phyloP scores from a whole-genome alignment of 2,329 filamentous ascomycete genomes.

The Verticillium longisporum region DNA sequence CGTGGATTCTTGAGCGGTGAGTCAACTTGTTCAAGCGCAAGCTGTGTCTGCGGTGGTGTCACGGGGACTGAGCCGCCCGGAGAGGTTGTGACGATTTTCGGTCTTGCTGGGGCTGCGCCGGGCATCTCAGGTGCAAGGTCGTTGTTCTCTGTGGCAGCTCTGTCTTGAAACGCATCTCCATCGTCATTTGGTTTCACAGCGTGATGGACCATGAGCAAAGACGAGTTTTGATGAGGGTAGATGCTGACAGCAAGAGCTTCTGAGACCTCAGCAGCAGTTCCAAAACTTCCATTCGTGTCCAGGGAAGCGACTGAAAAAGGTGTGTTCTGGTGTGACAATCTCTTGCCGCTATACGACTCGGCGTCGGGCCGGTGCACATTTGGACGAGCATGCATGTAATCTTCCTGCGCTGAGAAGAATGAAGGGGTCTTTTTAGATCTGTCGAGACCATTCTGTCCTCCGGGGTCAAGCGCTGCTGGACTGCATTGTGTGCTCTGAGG shows the following conservation, averaged over 20 bases:
- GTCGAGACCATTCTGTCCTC: conserved; percentile 16
- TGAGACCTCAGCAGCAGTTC: conserved; percentile 55
- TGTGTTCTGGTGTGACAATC: conserved; percentile 49
- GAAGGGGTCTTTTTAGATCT: conserved; percentile 19
- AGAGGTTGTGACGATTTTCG: conserved; percentile 30
- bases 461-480: conserved; percentile 15
- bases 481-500: conserved; percentile 45
- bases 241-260: conserved; percentile 57
- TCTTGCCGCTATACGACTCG: conserved; percentile 46
- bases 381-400: conserved; percentile 11
- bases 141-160: conserved; percentile 14
- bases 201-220: conserved; percentile 53
- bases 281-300: conserved; percentile 39
- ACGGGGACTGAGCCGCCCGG: conserved; percentile 31
- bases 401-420: conserved; percentile 27
- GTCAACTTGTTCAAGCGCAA: conserved; percentile 47
- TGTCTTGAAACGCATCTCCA: conserved; percentile 26
- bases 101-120: conserved; percentile 23
- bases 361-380: conserved; percentile 28
- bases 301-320: conserved; percentile 57
- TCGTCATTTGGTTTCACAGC: conserved; percentile 41
- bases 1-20: conserved; percentile 58
- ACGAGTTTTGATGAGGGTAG: conserved; percentile 58
- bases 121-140: conserved; percentile 27
- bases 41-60: conserved; percentile 45